Evolutionary conservation across 257 asterid genomes (phyloP).

Genomic region (Primulina tabacum): DNA sequence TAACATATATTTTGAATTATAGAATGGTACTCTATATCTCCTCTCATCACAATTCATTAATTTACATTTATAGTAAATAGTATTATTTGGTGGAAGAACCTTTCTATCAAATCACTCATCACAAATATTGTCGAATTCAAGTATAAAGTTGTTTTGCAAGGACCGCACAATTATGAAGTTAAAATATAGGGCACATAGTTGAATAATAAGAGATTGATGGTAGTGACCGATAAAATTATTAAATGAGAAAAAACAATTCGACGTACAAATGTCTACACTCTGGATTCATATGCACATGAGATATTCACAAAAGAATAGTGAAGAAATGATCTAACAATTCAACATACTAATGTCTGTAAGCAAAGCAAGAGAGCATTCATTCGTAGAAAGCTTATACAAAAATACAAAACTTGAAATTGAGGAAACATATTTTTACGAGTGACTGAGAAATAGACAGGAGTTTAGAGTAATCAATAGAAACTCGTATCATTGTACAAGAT

Average conservation of each 20-base stretch:
- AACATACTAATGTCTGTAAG: not conserved
- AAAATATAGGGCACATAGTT: not conserved
- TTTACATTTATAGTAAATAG: not conserved
- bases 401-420: not conserved
- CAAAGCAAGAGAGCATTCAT: not conserved
- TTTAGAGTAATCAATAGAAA: not conserved
- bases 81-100: not conserved
- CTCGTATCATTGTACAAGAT: not conserved
- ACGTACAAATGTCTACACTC: too few species aligned
- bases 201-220: not conserved
- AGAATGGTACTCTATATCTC: not conserved
- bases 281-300: too few species aligned
- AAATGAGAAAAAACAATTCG: too few species aligned
- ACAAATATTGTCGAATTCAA: not conserved
- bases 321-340: too few species aligned
- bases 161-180: not conserved
- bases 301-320: too few species aligned
- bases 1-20: not conserved
- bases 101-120: not conserved
- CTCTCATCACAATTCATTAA: not conserved
- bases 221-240: not conserved
- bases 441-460: not conserved
- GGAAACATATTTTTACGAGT: not conserved
- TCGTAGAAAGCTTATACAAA: not conserved
- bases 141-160: not conserved